These are phyloP conservation scores for Arachnomyces sp. DNA, from an alignment of 2,329 filamentous ascomycete species.

Conservation along the genomic window DNA sequence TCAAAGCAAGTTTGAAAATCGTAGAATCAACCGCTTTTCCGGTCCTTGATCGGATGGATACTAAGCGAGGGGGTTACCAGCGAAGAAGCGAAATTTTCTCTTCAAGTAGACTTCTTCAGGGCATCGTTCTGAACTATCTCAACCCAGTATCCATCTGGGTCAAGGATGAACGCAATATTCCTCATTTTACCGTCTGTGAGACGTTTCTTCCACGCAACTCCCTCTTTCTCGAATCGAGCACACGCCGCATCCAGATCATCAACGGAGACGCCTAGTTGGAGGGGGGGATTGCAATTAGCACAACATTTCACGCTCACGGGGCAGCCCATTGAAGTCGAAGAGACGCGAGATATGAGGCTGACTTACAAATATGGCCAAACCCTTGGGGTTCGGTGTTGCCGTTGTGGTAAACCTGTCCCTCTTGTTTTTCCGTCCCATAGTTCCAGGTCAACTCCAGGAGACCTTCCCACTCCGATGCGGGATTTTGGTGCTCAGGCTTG, in stretches of 20 bases:
- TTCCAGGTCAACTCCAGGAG: conserved; percentile 86
- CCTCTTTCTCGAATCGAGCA: conserved; percentile 69
- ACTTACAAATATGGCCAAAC: conserved; percentile 83
- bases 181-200: conserved; percentile 87
- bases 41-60: too few relatives aligned
- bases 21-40: too few relatives aligned
- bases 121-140: conserved; percentile 63
- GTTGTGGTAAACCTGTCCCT: conserved; percentile 81
- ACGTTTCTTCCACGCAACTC: conserved; percentile 89
- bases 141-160: conserved; percentile 78
- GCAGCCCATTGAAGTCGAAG: background rate
- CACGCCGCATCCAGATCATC: conserved; percentile 87
- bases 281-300: conserved; percentile 2
- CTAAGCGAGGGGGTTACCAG: too few relatives aligned
- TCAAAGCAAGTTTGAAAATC: too few relatives aligned
- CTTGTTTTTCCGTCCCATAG: conserved; percentile 63
- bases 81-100: too few relatives aligned
- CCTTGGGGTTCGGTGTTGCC: conserved; percentile 88
- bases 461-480: conserved; percentile 64
- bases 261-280: conserved; percentile 58
- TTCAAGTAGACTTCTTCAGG: conserved; percentile 27
- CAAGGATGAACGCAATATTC: conserved; percentile 84
- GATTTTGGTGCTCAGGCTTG: conserved; percentile 45
- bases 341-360: background rate
- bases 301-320: too few relatives aligned